phyloP scores from a whole-genome alignment of 148 eudicot species.

The Pharnaceum exiguum region DNA sequence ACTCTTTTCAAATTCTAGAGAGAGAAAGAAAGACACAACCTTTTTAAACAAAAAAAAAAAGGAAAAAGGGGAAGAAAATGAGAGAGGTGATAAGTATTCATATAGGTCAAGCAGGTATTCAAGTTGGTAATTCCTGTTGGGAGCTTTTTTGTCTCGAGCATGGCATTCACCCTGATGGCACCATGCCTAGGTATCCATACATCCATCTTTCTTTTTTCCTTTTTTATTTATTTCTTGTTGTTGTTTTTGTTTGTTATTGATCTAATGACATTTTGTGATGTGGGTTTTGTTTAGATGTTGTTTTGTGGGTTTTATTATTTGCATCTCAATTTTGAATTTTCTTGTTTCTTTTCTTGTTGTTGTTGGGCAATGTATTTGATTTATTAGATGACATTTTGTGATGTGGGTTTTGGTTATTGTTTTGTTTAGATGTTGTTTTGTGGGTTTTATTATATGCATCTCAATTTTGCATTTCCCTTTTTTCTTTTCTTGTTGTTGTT shows the following conservation, averaged over 20 bases:
- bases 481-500: not conserved
- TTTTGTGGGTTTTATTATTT: not conserved
- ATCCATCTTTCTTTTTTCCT: not conserved
- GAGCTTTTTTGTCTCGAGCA: slow-evolving; percentile 57
- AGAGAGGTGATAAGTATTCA: slow-evolving; percentile 48
- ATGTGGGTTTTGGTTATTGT: too few relatives aligned
- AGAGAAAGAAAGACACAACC: not conserved
- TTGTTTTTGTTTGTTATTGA: not conserved
- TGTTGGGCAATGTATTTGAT: not conserved
- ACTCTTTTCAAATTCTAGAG: not conserved
- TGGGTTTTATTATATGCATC: not conserved
- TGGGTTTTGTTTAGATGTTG: not conserved
- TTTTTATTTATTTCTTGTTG: not conserved
- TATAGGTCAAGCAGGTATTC: slow-evolving; percentile 61
- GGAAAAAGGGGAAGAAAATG: slow-evolving; percentile 24
- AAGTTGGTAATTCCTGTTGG: slow-evolving; percentile 63
- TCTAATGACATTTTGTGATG: not conserved
- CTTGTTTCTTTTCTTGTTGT: not conserved
- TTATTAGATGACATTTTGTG: not conserved
- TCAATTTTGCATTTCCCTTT: too few relatives aligned
- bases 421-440: not conserved
- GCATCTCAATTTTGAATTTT: too few relatives aligned
- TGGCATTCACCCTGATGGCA: slow-evolving; percentile 57
- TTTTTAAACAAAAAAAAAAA: not conserved
- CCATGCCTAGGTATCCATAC: slow-evolving; percentile 45